Evolutionary conservation across 495 filamentous ascomycete genomes (phyloP).

Genomic region (Emericellopsis terricola): DNA sequence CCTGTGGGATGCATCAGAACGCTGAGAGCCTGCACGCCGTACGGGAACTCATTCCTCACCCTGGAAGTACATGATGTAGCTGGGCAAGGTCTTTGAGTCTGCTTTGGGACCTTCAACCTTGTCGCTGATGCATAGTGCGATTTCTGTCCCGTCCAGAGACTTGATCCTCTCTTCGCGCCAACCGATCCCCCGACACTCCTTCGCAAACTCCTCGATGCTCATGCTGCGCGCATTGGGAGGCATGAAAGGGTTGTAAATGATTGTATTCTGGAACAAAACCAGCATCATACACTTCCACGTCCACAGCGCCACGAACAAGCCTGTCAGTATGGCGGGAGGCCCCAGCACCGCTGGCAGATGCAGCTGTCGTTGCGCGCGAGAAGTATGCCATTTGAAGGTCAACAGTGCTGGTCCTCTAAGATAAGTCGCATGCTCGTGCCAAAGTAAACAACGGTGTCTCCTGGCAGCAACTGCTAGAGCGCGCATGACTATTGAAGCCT

Average conservation of each 20-base stretch:
- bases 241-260: slow-evolving; percentile 63
- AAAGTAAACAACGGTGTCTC: background rate
- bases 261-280: slow-evolving; percentile 64
- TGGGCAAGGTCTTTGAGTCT: slow-evolving; percentile 4
- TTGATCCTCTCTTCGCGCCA: slow-evolving; percentile 42
- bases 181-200: slow-evolving; percentile 34
- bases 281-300: slow-evolving; percentile 70
- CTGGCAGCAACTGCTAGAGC: too few relatives aligned
- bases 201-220: slow-evolving; percentile 40
- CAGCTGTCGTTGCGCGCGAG: too few relatives aligned
- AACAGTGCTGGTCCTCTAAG: too few relatives aligned
- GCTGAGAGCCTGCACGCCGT: too few relatives aligned
- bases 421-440: background rate
- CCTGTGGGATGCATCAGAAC: too few relatives aligned
- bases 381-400: too few relatives aligned
- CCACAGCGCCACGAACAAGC: slow-evolving; percentile 50
- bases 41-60: too few relatives aligned
- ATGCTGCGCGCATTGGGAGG: slow-evolving; percentile 41
- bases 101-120: background rate
- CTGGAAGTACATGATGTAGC: slow-evolving; percentile 42
- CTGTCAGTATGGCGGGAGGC: slow-evolving; percentile 47
- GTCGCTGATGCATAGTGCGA: slow-evolving; percentile 31
- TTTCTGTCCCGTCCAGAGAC: slow-evolving; percentile 39
- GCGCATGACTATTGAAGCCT: too few relatives aligned
- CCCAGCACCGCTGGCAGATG: slow-evolving; percentile 37